Evolutionary conservation across 495 filamentous ascomycete genomes (phyloP).

Genomic region (Talaromyces thailandensis): DNA sequence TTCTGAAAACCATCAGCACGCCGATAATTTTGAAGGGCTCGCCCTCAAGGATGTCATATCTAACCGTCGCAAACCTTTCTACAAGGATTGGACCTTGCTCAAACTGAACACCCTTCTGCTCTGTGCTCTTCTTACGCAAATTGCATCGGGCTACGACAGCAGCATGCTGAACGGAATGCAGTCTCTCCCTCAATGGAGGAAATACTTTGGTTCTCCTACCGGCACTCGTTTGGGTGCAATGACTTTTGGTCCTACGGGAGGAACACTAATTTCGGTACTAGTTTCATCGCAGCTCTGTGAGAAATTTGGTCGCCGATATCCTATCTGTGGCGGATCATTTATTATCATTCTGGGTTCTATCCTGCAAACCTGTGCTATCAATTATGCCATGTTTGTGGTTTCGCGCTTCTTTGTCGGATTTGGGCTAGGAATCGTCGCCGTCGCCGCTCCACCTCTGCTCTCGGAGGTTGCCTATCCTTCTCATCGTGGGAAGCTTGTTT

Average conservation of each 20-base stretch:
- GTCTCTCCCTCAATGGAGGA: conserved; percentile 8
- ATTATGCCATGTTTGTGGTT: conserved; percentile 36
- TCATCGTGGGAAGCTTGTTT: conserved; percentile 17
- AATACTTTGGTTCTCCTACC: background rate
- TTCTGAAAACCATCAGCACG: too few species aligned
- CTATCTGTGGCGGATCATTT: conserved; percentile 44
- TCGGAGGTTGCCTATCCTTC: conserved; percentile 26
- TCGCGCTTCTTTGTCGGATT: conserved; percentile 43
- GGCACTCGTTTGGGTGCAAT: background rate
- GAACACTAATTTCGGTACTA: conserved; percentile 5
- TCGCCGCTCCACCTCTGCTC: conserved; percentile 22
- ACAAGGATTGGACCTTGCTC: background rate
- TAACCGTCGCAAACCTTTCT: too few species aligned
- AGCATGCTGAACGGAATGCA: conserved; percentile 15
- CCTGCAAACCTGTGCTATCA: conserved; percentile 40
- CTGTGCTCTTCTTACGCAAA: conserved; percentile 9
- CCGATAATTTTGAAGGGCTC: too few species aligned
- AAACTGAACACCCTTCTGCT: conserved; percentile 10
- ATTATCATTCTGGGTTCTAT: conserved; percentile 52
- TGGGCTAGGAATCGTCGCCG: conserved; percentile 27
- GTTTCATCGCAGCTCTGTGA: conserved; percentile 13
- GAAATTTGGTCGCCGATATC: conserved; percentile 17
- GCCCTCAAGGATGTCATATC: too few species aligned
- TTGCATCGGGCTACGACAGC: conserved; percentile 5
- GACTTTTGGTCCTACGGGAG: background rate